Conservation (phyloP, 1,284 basidiomycete genomes). For the Sparassis latifolia region DNA sequence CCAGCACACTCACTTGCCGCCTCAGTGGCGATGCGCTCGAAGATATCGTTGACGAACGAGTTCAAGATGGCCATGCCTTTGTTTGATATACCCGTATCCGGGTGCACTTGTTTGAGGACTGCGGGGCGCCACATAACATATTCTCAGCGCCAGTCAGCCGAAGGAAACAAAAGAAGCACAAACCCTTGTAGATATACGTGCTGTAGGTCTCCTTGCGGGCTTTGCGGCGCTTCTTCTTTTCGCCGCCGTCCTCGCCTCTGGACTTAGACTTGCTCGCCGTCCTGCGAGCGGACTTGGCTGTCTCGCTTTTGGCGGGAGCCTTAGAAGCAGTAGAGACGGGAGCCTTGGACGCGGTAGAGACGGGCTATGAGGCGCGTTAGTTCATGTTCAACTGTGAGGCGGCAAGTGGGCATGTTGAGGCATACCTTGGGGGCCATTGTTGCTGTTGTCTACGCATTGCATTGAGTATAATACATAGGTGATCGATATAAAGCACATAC, state of each 20-base stretch:
- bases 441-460: neutral
- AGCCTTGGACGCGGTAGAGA: constrained; percentile 42
- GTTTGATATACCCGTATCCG: constrained; percentile 74
- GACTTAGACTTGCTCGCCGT: constrained; percentile 33
- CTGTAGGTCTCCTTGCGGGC: constrained; percentile 62
- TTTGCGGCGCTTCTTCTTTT: constrained; percentile 58
- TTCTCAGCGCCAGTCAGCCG: neutral
- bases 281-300: constrained; percentile 46
- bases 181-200: constrained; percentile 67
- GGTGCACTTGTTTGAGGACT: constrained; percentile 69
- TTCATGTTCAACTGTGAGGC: neutral
- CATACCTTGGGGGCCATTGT: constrained; percentile 27
- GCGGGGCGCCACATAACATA: constrained; percentile 17
- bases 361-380: constrained; percentile 31
- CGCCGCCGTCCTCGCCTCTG: constrained; percentile 30
- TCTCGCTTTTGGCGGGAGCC: constrained; percentile 42
- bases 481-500: neutral
- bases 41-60: constrained; percentile 69
- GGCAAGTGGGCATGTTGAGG: neutral
- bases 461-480: neutral
- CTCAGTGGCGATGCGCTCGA: constrained; percentile 67
- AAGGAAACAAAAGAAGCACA: constrained; percentile 10
- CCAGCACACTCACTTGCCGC: constrained; percentile 46
- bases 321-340: constrained; percentile 50
- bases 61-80: constrained; percentile 75